Evolutionary conservation across 257 asterid genomes (phyloP).

Genomic region (Capsicum rhomboideum): DNA sequence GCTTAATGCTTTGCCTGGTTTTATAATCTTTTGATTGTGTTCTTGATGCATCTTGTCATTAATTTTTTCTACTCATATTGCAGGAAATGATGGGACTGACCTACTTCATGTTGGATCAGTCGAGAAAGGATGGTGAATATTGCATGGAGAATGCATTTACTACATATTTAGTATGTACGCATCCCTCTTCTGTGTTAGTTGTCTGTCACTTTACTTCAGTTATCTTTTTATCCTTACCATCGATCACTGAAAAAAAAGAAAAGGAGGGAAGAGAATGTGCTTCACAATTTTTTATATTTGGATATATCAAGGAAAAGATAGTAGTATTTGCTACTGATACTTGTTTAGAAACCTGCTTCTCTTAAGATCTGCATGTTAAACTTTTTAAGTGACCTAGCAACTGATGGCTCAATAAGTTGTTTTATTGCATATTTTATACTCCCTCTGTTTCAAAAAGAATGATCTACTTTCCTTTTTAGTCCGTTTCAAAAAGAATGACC

Average conservation of each 20-base stretch:
- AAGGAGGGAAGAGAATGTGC: neutral
- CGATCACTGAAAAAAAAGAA: neutral
- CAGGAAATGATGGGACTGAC: conserved; percentile 98
- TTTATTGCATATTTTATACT: neutral
- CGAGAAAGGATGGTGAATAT: conserved; percentile 88
- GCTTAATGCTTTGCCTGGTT: neutral
- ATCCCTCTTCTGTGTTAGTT: conserved; percentile 4
- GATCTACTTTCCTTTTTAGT: too few relatives aligned
- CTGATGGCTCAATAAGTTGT: neutral
- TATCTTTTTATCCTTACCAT: conserved; percentile 3
- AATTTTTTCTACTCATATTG: conserved; percentile 13
- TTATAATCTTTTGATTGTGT: neutral
- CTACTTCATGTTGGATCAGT: conserved; percentile 88
- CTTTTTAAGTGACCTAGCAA: neutral
- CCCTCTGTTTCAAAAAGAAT: too few relatives aligned
- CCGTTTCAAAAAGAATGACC: too few relatives aligned
- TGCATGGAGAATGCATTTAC: conserved; percentile 95
- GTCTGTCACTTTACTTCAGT: conserved; percentile 6
- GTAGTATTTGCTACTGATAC: neutral
- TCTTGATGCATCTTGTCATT: neutral
- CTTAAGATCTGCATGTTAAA: neutral
- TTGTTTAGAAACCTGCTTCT: neutral
- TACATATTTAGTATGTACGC: conserved; percentile 58
- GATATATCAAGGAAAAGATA: neutral
- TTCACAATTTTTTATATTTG: neutral